Evolutionary conservation across 352 stramenopile species (phyloP).

Genomic region (Aphanomyces euteiches): DNA sequence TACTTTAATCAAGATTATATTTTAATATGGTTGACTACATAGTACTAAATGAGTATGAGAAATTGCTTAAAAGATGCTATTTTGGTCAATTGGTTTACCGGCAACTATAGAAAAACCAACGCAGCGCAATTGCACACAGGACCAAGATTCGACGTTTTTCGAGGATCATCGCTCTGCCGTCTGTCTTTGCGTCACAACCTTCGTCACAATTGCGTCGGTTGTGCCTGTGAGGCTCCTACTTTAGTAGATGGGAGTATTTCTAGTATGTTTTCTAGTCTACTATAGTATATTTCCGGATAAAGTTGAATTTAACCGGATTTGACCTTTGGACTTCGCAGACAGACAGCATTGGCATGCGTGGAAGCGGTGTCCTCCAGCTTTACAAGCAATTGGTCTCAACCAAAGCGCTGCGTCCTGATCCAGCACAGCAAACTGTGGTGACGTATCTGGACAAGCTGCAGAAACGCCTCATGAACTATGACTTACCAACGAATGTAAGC

Average conservation of each 20-base stretch:
- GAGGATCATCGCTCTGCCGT: too few species aligned
- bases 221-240: background rate
- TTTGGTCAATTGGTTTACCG: too few species aligned
- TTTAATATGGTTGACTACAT: background rate
- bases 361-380: background rate
- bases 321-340: too few species aligned
- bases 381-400: slow-evolving; percentile 9
- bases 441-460: slow-evolving; percentile 59
- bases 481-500: slow-evolving; percentile 37
- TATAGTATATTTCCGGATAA: slow-evolving; percentile 1
- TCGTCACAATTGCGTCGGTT: background rate
- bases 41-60: background rate
- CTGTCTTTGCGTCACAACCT: too few species aligned
- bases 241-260: background rate
- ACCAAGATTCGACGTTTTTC: too few species aligned
- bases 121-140: too few species aligned
- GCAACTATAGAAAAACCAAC: too few species aligned
- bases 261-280: slow-evolving; percentile 3
- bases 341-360: background rate
- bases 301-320: background rate
- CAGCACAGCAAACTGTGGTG: slow-evolving; percentile 14
- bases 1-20: background rate
- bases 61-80: too few species aligned
- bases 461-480: slow-evolving; percentile 48
- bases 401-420: slow-evolving; percentile 15